A percentile compares a stretch with the other conserved stretches of the same genome.
These are phyloP conservation scores for Vigna nakashimae DNA, from an alignment of 306 rosid genomes.

Conservation along the genomic window DNA sequence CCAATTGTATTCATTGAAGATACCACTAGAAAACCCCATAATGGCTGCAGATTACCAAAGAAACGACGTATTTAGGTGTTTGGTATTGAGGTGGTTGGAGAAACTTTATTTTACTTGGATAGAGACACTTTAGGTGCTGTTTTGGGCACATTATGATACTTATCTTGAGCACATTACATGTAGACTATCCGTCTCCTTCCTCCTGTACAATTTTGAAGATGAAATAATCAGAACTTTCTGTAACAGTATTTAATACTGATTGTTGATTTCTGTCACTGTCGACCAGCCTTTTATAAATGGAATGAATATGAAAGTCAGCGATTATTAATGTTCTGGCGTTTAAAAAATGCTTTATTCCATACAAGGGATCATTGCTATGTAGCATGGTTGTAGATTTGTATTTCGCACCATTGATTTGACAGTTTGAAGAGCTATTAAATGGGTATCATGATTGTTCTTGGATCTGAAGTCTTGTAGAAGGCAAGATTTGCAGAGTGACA, in stretches of 20 bases:
- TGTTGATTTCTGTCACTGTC: conserved; percentile 1
- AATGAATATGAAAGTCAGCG: not conserved
- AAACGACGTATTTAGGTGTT: conserved; percentile 54
- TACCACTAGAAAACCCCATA: conserved; percentile 71
- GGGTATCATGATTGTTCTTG: not conserved
- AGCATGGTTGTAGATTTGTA: not conserved
- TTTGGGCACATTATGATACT: conserved; percentile 30
- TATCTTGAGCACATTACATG: conserved; percentile 1
- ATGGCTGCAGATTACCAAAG: conserved; percentile 73
- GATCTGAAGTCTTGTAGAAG: not conserved
- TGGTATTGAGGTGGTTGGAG: not conserved
- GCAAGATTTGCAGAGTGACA: not conserved
- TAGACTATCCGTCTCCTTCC: conserved; percentile 13
- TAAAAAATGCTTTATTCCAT: not conserved
- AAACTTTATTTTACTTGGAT: conserved; percentile 10
- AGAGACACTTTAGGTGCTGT: conserved; percentile 23
- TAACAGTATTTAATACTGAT: conserved; percentile 12
- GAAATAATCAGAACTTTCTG: conserved; percentile 30
- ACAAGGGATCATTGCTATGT: too few species aligned
- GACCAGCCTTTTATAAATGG: not conserved
- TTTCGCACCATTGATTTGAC: not conserved
- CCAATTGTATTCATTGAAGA: conserved; percentile 79
- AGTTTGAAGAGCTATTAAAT: not conserved
- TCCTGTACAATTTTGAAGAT: conserved; percentile 29
- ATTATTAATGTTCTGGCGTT: not conserved